phyloP scores from a whole-genome alignment of 192 early-diverging fungal species.

The Gonapodya prolifera region DNA sequence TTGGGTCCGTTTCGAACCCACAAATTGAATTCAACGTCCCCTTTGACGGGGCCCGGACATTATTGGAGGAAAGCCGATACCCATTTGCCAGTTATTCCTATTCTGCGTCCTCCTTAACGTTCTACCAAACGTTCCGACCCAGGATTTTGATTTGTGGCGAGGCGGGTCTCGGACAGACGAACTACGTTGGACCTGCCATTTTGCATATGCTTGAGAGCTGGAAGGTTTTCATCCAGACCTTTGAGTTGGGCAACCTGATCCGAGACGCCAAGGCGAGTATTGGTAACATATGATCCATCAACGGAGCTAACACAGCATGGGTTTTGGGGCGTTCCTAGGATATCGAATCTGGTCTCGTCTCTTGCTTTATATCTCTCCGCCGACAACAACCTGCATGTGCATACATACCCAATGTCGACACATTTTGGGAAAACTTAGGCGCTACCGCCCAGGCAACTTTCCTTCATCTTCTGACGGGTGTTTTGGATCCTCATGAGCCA shows the following conservation, averaged over 20 bases:
- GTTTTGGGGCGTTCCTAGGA: too few species aligned
- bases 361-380: constrained; percentile 41
- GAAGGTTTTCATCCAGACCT: constrained; percentile 34
- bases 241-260: constrained; percentile 36
- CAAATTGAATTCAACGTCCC: background rate
- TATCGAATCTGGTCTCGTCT: constrained; percentile 35
- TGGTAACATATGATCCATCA: too few species aligned
- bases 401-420: constrained; percentile 38
- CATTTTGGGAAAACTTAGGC: constrained; percentile 34
- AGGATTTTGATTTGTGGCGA: constrained; percentile 44
- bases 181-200: constrained; percentile 33
- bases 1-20: background rate
- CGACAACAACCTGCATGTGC: constrained; percentile 44
- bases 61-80: background rate
- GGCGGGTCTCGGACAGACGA: constrained; percentile 43
- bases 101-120: background rate
- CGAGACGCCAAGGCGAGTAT: background rate
- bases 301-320: too few species aligned
- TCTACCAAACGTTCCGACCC: constrained; percentile 31
- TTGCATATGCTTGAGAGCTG: constrained; percentile 37
- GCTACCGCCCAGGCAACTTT: constrained; percentile 28
- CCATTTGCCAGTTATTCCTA: background rate
- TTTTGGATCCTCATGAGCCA: constrained; percentile 27
- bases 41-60: background rate
- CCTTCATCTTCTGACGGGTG: constrained; percentile 28